Percentiles rank a stretch among this genome's conserved stretches.
These are phyloP conservation scores for Podospora tetraspora DNA, from an alignment of 495 filamentous ascomycete species.

Conservation along the genomic window DNA sequence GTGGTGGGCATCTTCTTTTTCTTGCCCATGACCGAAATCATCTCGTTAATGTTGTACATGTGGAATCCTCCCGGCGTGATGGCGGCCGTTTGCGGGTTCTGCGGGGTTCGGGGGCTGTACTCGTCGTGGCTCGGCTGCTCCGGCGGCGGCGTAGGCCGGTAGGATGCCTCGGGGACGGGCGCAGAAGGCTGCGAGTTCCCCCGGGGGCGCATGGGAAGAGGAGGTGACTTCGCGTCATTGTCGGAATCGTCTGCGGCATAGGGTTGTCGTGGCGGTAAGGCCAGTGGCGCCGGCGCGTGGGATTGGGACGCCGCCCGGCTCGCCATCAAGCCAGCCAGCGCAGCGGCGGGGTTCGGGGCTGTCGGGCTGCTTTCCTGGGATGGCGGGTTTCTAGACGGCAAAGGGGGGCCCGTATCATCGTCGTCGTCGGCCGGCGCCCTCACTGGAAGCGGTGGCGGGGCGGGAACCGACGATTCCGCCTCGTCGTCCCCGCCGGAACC, in stretches of 20 bases:
- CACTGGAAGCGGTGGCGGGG: slow-evolving; percentile 30
- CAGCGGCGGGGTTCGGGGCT: slow-evolving; percentile 61
- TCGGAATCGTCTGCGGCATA: slow-evolving; percentile 31
- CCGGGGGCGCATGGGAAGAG: slow-evolving; percentile 63
- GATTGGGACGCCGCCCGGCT: slow-evolving; percentile 31
- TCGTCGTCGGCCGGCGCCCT: slow-evolving; percentile 28
- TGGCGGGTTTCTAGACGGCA: slow-evolving; percentile 31
- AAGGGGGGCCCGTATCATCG: slow-evolving; percentile 31
- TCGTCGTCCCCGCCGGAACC: slow-evolving; percentile 25
- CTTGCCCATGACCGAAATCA: slow-evolving; percentile 89
- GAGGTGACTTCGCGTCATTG: slow-evolving; percentile 34
- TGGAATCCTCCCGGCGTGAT: slow-evolving; percentile 75
- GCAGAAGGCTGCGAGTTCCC: slow-evolving; percentile 53
- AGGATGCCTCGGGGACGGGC: slow-evolving; percentile 36
- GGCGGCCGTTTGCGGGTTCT: slow-evolving; percentile 26
- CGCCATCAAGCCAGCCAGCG: slow-evolving; percentile 67
- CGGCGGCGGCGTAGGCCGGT: slow-evolving; percentile 33
- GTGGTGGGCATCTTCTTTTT: slow-evolving; percentile 97
- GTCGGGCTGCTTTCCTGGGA: slow-evolving; percentile 31
- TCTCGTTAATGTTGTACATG: slow-evolving; percentile 94
- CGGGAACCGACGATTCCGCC: slow-evolving; percentile 18
- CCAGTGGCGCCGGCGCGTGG: slow-evolving; percentile 22
- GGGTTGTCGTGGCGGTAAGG: slow-evolving; percentile 18
- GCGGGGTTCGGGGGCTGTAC: slow-evolving; percentile 20
- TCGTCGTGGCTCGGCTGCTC: slow-evolving; percentile 20